Percentiles rank a stretch among this genome's conserved stretches.
These are phyloP conservation scores for Claviceps pusilla DNA, from an alignment of 2,329 filamentous ascomycete species.

Conservation along the genomic window DNA sequence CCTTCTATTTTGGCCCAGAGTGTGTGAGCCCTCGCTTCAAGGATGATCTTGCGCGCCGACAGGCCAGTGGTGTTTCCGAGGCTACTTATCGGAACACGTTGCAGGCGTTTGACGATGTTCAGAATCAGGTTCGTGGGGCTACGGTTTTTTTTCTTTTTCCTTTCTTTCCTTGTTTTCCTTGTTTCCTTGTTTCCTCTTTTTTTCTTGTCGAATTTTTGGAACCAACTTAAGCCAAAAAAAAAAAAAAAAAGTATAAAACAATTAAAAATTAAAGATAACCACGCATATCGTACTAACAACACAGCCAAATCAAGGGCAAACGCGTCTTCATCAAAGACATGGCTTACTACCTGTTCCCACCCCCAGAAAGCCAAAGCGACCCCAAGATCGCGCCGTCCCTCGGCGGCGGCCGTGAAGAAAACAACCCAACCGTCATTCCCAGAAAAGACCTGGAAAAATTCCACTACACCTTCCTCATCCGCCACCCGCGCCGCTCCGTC, in stretches of 20 bases:
- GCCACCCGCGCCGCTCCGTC: slow-evolving; percentile 80
- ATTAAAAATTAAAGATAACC: too few relatives aligned
- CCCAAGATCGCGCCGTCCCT: slow-evolving; percentile 69
- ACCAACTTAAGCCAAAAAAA: too few relatives aligned
- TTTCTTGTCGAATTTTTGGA: too few relatives aligned
- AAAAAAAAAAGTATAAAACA: too few relatives aligned
- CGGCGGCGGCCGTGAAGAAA: slow-evolving; percentile 42
- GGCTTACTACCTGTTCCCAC: slow-evolving; percentile 76
- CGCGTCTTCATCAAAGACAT: slow-evolving; percentile 98
- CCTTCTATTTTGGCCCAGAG: slow-evolving; percentile 92
- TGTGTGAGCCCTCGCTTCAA: slow-evolving; percentile 67
- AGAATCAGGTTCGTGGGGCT: slow-evolving; percentile 48
- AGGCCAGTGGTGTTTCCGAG: slow-evolving; percentile 49
- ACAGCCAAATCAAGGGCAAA: slow-evolving; percentile 47
- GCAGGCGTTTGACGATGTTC: slow-evolving; percentile 56
- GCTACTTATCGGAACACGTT: slow-evolving; percentile 67
- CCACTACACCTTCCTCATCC: slow-evolving; percentile 93
- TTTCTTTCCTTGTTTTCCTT: too few relatives aligned
- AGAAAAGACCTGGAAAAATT: slow-evolving; percentile 56
- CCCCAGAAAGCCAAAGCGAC: slow-evolving; percentile 42
- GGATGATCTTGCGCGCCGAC: slow-evolving; percentile 41
- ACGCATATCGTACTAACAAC: neutral
- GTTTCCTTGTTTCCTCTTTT: too few relatives aligned
- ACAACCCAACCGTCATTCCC: slow-evolving; percentile 78
- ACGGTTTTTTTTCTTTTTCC: too few relatives aligned